These are phyloP conservation scores for Citrullus amarus DNA, from an alignment of 306 rosid genomes.

Conservation along the genomic window DNA sequence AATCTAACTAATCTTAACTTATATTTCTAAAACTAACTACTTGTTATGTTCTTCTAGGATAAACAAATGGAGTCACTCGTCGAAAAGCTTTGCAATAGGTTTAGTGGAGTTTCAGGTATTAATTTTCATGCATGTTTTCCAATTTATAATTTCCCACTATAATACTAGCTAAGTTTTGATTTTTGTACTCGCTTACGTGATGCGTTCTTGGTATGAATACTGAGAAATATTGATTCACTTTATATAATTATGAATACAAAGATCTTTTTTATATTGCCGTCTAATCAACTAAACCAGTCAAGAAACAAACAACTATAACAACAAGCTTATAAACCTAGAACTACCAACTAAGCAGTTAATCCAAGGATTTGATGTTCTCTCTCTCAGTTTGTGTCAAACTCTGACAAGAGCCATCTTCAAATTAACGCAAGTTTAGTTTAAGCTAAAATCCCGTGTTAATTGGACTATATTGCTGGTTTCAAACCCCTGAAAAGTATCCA, in stretches of 20 bases:
- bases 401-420: neutral
- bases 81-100: constrained; percentile 90
- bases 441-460: neutral
- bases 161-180: neutral
- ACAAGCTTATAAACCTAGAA: neutral
- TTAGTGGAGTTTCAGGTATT: constrained; percentile 78
- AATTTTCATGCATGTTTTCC: neutral
- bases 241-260: neutral
- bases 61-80: constrained; percentile 95
- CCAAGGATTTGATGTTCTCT: neutral
- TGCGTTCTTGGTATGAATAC: neutral
- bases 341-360: neutral
- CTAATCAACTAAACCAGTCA: neutral
- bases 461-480: neutral
- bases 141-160: neutral
- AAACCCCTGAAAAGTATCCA: neutral
- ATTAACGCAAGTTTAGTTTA: neutral
- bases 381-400: neutral
- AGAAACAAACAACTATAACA: neutral
- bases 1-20: neutral
- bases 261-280: neutral
- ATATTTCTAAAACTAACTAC: constrained; percentile 12
- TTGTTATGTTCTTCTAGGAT: constrained; percentile 46
- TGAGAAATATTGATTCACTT: neutral
- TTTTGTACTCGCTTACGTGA: neutral